Evolutionary conservation across 768 basidiomycete species (phyloP), one percentile per base, ranked within the genome.

Genomic region (Mycena rosella): DNA sequence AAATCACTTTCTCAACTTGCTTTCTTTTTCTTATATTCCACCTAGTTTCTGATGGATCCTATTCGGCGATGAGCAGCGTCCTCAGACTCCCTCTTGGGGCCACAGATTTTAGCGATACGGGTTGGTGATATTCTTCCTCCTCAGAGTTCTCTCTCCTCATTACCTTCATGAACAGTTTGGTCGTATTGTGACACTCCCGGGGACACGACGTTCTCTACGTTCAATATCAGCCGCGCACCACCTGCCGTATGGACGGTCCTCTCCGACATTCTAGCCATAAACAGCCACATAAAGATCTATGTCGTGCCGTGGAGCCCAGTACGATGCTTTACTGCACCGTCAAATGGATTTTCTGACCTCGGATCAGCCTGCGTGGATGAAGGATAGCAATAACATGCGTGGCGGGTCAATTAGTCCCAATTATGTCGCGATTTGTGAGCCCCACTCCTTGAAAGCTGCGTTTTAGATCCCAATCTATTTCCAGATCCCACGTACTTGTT

Each of bases 321-420:
- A 32, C 30, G 60, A 22, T 22, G 2, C 34, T 9, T 49, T 47
- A 6, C 15, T 52, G n/a, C 20, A 13, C 20, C 20, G 30, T 29
- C 20, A 2, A 55, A 42, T 18, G 22, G n/a, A 8, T 24, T 56
- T n/a, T 60, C 44, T 51, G 45, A 36, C 26, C 18, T 57, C 1
- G 7, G 17, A 63, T 30, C 52, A 63, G 84, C 86, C 87, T 14
- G 85, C 75, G n/a, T 88, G 87, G 86, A 85, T 88, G 85, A 87
- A 88, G 74, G 76, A 70, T 54, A 82, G 78, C 44, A 77, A 76
- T 9, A 82, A 79, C 22, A 85, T 85, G 82, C 73, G 78, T 17
- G 86, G 86, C 1, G 85, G 84, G 36, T 80, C 77, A 29, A 75
- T 87, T 66, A 71, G 79, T 15, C 76, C 78, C 6, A 70, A 73